Evolutionary conservation across 2,329 filamentous ascomycete genomes (phyloP).

Genomic region (Lasiodiplodia citricola): DNA sequence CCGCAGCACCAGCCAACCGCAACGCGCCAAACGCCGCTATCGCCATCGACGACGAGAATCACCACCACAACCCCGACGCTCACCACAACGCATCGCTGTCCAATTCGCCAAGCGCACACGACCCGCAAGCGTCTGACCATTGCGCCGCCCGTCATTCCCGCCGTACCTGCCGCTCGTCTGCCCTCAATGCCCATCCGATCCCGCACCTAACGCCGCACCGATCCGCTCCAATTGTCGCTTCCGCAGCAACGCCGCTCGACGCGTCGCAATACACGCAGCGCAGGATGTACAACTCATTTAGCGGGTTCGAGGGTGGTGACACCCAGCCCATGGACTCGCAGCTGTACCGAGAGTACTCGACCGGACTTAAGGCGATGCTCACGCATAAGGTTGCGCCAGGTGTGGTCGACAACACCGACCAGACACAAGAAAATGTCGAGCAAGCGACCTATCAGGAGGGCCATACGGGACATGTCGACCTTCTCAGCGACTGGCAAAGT

Average conservation of each 20-base stretch:
- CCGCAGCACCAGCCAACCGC: neutral
- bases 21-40: neutral
- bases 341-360: slow-evolving; percentile 46
- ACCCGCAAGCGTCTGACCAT: neutral
- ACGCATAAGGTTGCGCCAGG: neutral
- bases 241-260: neutral
- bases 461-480: slow-evolving; percentile 39
- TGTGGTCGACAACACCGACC: neutral
- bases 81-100: neutral
- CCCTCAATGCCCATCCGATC: slow-evolving; percentile 13
- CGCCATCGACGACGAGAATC: neutral
- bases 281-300: slow-evolving; percentile 45
- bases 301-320: slow-evolving; percentile 48
- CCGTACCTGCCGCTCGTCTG: slow-evolving; percentile 5
- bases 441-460: slow-evolving; percentile 30
- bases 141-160: neutral
- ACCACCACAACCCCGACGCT: neutral
- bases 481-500: slow-evolving; percentile 33
- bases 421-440: neutral
- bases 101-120: neutral
- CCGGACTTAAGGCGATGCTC: neutral
- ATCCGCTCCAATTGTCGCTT: slow-evolving; percentile 13
- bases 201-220: slow-evolving; percentile 20
- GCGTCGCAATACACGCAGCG: neutral
- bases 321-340: slow-evolving; percentile 55